Conservation (phyloP, 805 yeast species). For the Ogataea salicorniae region DNA sequence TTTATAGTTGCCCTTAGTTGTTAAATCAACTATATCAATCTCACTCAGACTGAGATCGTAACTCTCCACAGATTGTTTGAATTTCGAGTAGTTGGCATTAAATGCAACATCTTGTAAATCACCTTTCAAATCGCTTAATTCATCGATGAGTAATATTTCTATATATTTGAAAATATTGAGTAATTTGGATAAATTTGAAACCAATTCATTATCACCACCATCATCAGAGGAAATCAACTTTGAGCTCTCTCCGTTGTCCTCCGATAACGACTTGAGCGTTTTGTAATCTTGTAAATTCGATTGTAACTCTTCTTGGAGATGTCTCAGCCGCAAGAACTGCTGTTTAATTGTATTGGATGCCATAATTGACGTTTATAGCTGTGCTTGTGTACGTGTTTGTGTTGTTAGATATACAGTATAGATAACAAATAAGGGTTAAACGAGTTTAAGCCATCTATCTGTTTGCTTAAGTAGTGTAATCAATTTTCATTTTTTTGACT, state of each 20-base stretch:
- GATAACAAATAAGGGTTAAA: no score
- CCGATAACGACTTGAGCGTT: constrained; percentile 10
- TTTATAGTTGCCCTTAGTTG: not conserved
- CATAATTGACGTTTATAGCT: not conserved
- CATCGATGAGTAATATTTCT: constrained; percentile 13
- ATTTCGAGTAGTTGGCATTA: not conserved
- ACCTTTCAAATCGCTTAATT: constrained; percentile 2
- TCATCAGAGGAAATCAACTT: not conserved
- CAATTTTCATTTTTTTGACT: no score
- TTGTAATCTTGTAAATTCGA: constrained; percentile 12
- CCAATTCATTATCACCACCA: constrained; percentile 10
- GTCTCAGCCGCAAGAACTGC: constrained; percentile 16
- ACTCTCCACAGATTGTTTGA: not conserved
- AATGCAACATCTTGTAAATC: not conserved
- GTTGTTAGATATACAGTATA: no score
- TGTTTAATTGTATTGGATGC: constrained; percentile 9
- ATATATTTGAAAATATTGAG: constrained; percentile 11
- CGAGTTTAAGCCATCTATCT: no score
- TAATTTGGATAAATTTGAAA: constrained; percentile 7
- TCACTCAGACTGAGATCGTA: not conserved
- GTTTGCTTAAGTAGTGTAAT: no score
- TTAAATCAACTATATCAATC: not conserved
- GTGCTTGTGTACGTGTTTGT: no score
- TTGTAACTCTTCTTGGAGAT: constrained; percentile 14
- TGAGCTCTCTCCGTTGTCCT: not conserved